These are phyloP conservation scores for Pilobolus umbonatus DNA, from an alignment of 192 early-diverging fungal genomes.

Conservation along the genomic window DNA sequence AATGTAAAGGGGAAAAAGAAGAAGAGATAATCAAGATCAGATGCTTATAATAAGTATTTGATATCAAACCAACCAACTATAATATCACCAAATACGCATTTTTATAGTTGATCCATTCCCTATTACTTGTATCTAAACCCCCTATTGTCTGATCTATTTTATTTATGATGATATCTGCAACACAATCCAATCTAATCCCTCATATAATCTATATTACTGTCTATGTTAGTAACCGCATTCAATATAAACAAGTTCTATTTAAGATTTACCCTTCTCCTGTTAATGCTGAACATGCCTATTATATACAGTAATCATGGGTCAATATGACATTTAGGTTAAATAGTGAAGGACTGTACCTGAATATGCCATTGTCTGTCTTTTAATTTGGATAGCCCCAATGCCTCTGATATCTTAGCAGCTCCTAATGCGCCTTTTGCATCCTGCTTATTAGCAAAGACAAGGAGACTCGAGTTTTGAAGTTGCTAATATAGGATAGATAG, in stretches of 20 bases:
- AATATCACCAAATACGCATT: too few relatives aligned
- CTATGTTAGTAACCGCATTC: background rate
- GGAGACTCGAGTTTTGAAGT: slow-evolving; percentile 49
- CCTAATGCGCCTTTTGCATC: slow-evolving; percentile 59
- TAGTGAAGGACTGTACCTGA: slow-evolving; percentile 40
- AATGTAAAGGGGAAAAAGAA: too few relatives aligned
- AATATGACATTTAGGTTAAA: too few relatives aligned
- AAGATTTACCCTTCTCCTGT: slow-evolving; percentile 59
- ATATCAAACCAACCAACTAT: too few relatives aligned
- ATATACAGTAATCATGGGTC: background rate
- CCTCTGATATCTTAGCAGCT: slow-evolving; percentile 61
- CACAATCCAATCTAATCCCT: slow-evolving; percentile 60
- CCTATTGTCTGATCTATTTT: too few relatives aligned
- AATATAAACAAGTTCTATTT: background rate
- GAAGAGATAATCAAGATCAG: too few relatives aligned
- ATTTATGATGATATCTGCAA: slow-evolving; percentile 46
- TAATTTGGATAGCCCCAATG: slow-evolving; percentile 48
- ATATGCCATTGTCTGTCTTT: slow-evolving; percentile 72
- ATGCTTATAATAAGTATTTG: too few relatives aligned
- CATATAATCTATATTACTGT: slow-evolving; percentile 39
- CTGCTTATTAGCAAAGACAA: slow-evolving; percentile 70
- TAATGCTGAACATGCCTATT: slow-evolving; percentile 58
- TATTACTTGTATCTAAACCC: too few relatives aligned
- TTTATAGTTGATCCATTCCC: too few relatives aligned
- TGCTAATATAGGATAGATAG: slow-evolving; percentile 31